phyloP scores from a whole-genome alignment of 352 stramenopile genomes.

The Pythium graminicola region DNA sequence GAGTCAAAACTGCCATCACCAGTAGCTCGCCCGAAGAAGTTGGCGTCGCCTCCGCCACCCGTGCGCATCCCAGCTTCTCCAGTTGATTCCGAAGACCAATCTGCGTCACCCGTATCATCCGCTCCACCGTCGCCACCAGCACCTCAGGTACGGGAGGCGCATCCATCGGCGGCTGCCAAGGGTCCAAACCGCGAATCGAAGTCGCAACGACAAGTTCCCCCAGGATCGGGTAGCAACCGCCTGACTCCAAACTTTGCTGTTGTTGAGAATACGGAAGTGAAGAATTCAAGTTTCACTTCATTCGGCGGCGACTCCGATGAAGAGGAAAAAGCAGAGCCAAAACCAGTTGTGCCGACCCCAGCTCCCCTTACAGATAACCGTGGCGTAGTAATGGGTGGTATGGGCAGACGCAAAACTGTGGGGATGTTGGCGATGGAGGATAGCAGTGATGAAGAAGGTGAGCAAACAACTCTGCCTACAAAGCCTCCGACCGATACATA shows the following conservation, averaged over 20 bases:
- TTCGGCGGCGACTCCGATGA: constrained; percentile 80
- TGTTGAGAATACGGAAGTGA: constrained; percentile 46
- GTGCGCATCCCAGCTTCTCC: too few species aligned
- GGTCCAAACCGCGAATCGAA: constrained; percentile 17
- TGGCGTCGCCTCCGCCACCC: constrained; percentile 11
- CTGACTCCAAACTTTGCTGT: constrained; percentile 70
- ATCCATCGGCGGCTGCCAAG: constrained; percentile 13
- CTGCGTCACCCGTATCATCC: constrained; percentile 17
- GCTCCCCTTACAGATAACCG: constrained; percentile 31
- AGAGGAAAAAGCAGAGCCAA: constrained; percentile 64
- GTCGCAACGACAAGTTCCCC: constrained; percentile 3
- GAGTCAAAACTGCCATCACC: constrained; percentile 10
- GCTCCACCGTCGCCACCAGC: constrained; percentile 19
- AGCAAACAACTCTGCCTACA: constrained; percentile 46
- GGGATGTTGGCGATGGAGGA: constrained; percentile 68
- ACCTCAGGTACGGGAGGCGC: constrained; percentile 18
- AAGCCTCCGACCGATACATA: constrained; percentile 40
- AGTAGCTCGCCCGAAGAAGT: constrained; percentile 7
- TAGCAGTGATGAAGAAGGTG: constrained; percentile 70
- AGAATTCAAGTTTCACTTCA: constrained; percentile 76
- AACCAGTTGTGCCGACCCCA: constrained; percentile 35
- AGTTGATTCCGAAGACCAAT: constrained; percentile 13
- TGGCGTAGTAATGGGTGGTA: constrained; percentile 51
- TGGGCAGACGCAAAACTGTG: constrained; percentile 61
- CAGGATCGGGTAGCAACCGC: constrained; percentile 1